Evolutionary conservation across 495 filamentous ascomycete genomes (phyloP), one percentile per base, ranked within the genome.

Genomic region (Oleoguttula mirabilis): DNA sequence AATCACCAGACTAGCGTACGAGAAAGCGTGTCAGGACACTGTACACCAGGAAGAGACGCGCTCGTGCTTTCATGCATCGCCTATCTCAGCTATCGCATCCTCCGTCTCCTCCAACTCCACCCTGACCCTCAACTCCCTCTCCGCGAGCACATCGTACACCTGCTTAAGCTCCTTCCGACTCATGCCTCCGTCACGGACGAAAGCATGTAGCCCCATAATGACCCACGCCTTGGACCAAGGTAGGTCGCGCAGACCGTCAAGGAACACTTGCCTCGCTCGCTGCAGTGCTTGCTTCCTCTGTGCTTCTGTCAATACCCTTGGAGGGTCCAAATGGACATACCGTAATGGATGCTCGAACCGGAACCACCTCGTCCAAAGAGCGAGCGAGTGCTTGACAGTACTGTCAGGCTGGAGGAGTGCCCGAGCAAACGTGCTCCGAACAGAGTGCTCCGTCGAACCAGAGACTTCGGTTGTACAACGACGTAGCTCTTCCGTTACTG

Each of bases 401-500:
- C 57, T 55, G 3, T 28, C 42, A 8, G 41, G 42, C 6, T 12
- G 38, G 1, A 47, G 39, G 15, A 60, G 41, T 0, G 54, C 56
- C 6, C 43, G 45, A 22, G 40, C 19, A 41, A 59, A 60, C 2
- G 51, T 5, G n/a, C 41, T 43, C 15, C 58, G 58, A 15, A 61
- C 45, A 27, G 52, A 50, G 20, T 57, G 45, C 30, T 19, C 20
- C 10, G 59, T 59, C 12, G 54, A 37, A 1, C 46, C 51, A 0
- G 42, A 37, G 10, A 30, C 30, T 16, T 51, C 39, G 16, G 31
- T 32, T 17, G 19, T 14, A 20, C 16, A 41, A 5, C 53, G 49
- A 6, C 30, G 22, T 21, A 56, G 50, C 28, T 90, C 85, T 41
- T 73, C 66, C 39, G 68, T 66, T 28, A 95, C 80, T 4, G 70